Conservation (phyloP, 352 stramenopile genomes). For the Globisporangium cylindrosporum region DNA sequence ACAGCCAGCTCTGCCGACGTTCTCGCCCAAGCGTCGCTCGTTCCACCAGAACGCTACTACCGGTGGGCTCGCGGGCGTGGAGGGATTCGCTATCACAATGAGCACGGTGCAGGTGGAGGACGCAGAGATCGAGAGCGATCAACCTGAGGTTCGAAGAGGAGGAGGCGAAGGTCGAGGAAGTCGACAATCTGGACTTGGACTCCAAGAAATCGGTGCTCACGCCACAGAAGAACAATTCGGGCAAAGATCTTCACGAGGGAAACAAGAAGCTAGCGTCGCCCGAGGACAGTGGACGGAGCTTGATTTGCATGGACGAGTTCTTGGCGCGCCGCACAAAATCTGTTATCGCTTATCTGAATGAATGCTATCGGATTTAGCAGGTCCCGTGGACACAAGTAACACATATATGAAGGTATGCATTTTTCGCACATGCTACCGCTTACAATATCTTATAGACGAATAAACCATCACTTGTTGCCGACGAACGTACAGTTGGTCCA, state of each 20-base stretch:
- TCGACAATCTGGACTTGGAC: conserved; percentile 22
- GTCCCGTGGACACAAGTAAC: too few species aligned
- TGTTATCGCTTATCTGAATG: too few species aligned
- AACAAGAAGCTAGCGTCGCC: conserved; percentile 7
- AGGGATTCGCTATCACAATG: neutral
- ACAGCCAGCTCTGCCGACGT: conserved; percentile 34
- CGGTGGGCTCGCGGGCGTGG: neutral
- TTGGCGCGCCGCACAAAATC: conserved; percentile 47
- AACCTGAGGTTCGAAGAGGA: conserved; percentile 32
- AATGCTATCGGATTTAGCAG: too few species aligned
- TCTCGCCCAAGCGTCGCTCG: conserved; percentile 56
- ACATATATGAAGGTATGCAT: too few species aligned
- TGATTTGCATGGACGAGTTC: conserved; percentile 91
- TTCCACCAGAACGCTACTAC: conserved; percentile 10
- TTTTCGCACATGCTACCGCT: too few species aligned
- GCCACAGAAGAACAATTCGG: conserved; percentile 2
- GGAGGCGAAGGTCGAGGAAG: conserved; percentile 27
- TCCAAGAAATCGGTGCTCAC: conserved; percentile 9
- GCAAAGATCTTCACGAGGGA: conserved; percentile 17
- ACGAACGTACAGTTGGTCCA: too few species aligned
- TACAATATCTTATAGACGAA: too few species aligned
- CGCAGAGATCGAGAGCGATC: conserved; percentile 30
- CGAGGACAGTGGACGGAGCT: conserved; percentile 43
- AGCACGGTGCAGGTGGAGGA: conserved; percentile 17
- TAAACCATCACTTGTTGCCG: too few species aligned